These are phyloP conservation scores for Rusavskia elegans DNA, from an alignment of 495 filamentous ascomycete species.

Conservation along the genomic window DNA sequence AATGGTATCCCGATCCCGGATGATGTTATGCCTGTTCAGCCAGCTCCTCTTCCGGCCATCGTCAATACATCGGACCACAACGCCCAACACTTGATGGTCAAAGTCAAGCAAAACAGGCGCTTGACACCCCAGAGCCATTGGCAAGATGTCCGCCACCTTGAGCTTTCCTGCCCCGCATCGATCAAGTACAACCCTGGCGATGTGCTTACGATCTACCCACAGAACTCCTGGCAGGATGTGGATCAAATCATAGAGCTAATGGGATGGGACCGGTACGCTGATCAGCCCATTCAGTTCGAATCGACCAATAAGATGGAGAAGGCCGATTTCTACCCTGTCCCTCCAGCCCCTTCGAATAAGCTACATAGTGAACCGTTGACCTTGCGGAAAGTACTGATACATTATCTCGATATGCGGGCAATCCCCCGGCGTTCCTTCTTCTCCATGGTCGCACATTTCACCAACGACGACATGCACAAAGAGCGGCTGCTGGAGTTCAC, in stretches of 20 bases:
- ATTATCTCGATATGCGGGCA: constrained; percentile 75
- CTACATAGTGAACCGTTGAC: constrained; percentile 30
- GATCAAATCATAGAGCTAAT: constrained; percentile 56
- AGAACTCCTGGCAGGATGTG: constrained; percentile 71
- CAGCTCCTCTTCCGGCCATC: background rate
- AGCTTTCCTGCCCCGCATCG: constrained; percentile 31
- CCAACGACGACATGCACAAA: constrained; percentile 51
- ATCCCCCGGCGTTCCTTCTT: constrained; percentile 87
- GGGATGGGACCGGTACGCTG: constrained; percentile 57
- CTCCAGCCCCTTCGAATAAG: constrained; percentile 10
- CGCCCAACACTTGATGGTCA: constrained; percentile 5
- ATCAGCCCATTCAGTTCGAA: constrained; percentile 39
- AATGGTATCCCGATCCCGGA: too few species aligned
- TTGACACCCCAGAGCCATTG: constrained; percentile 65
- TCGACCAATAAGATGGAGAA: constrained; percentile 13
- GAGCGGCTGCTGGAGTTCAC: constrained; percentile 75
- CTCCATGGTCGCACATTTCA: constrained; percentile 52
- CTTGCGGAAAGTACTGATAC: constrained; percentile 55
- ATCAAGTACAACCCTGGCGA: constrained; percentile 51
- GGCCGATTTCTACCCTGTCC: constrained; percentile 24
- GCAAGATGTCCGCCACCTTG: constrained; percentile 84
- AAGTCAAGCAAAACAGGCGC: constrained; percentile 41
- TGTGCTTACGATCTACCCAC: constrained; percentile 63
- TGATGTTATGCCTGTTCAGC: background rate
- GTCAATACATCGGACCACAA: background rate